Evolutionary conservation across 345 rosid species (phyloP).

Genomic region (Eucalyptus paniculata): DNA sequence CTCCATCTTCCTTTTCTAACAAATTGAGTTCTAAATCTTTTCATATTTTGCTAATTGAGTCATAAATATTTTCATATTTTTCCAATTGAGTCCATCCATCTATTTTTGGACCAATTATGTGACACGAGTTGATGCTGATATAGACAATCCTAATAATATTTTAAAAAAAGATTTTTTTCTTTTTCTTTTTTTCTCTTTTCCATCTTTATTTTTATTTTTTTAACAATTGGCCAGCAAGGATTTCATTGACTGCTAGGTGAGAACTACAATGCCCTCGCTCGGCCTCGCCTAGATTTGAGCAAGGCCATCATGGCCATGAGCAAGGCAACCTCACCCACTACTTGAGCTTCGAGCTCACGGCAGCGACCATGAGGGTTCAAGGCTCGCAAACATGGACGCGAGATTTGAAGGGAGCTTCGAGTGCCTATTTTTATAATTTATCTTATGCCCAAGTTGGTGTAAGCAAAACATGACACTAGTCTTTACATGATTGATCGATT

Average conservation of each 20-base stretch:
- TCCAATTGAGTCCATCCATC: too few species aligned
- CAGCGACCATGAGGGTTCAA: background rate
- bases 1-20: too few species aligned
- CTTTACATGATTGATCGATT: background rate
- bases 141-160: too few species aligned
- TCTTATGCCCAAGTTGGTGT: background rate
- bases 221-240: background rate
- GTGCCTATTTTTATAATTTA: background rate
- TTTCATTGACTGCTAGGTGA: fast-evolving
- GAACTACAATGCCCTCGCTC: fast-evolving
- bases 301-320: background rate
- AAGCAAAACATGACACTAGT: background rate
- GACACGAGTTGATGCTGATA: fast-evolving
- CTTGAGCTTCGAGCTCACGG: background rate
- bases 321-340: background rate
- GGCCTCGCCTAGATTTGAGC: background rate
- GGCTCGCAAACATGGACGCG: background rate
- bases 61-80: too few species aligned
- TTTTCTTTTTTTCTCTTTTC: too few species aligned
- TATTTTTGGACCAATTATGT: fast-evolving
- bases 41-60: fast-evolving
- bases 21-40: fast-evolving
- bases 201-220: too few species aligned
- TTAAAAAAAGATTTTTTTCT: fast-evolving
- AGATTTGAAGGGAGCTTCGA: background rate